Base-by-base conservation (phyloP, 2,329 filamentous ascomycete species). In the Plectosphaerella sp. region DNA sequence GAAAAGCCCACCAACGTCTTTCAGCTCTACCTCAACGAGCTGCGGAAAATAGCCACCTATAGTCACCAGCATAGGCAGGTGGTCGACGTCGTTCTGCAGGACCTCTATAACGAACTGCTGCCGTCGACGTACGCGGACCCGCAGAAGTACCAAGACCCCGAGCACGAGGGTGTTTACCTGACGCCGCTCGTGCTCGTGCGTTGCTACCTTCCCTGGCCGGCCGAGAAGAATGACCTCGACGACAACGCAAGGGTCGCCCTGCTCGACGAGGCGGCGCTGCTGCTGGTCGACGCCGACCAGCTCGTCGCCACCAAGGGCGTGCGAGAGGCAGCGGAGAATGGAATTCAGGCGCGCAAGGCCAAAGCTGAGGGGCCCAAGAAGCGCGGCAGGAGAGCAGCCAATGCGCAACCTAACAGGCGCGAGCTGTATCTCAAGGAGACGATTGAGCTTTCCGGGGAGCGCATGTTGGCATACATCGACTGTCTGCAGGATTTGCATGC, bases 221-320 rank as follows among this genome's bases (percentile, higher is more conserved):
- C 89, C 1, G 84, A 81, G 53, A 82, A 78, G 0, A 72, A 78
- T 14, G 76, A 74, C 7, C 67, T 79, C 1, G 77, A 82, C 18
- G 87, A 91, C 56, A 92, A 94, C 59, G 84, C 86, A 25, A 88
- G 88, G 64, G 75, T 92, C 37, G 85, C 86, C 2, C 68, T 92
- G 10, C 66, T 88, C 28, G 70, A 91, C 0, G 89, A 93, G 68
- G 76, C 75, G 2, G 67, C 90, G 48, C 61, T 89, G 28, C 76
- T 84, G 45, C 69, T 84, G 7, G 66, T 80, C 3, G 78, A 73
- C 67, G 52, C 53, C 3, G 61, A 64, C 24, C 67, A 68, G 12
- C 58, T 61, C 18, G 57, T 73, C 12, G 52, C 54, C 2, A 67
- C 67, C 28, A 54, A 62, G 1, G 56, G 56, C 4, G 62, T 83